phyloP scores from a whole-genome alignment of 1,139 yeast genomes.

The Diutina siamensis region DNA sequence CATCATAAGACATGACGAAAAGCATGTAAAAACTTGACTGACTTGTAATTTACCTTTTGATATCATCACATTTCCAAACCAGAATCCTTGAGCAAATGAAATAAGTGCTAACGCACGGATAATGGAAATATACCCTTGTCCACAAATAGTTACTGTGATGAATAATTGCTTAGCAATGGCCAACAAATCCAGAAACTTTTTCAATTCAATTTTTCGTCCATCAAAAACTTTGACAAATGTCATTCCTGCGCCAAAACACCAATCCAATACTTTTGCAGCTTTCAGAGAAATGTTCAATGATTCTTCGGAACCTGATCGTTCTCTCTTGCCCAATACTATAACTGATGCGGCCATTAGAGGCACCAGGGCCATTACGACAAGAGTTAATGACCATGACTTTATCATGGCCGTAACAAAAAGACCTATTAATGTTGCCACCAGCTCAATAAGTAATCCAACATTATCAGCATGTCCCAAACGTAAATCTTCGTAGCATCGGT shows the following conservation, averaged over 20 bases:
- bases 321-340: constrained; percentile 36
- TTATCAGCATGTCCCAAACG: constrained; percentile 62
- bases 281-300: constrained; percentile 48
- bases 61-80: constrained; percentile 73
- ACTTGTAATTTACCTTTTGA: constrained; percentile 34
- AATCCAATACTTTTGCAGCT: constrained; percentile 54
- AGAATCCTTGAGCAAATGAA: constrained; percentile 86
- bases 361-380: constrained; percentile 57
- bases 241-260: constrained; percentile 53
- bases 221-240: constrained; percentile 48
- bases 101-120: constrained; percentile 47
- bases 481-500: constrained; percentile 71
- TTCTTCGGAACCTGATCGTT: constrained; percentile 35
- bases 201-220: constrained; percentile 42
- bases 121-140: constrained; percentile 47
- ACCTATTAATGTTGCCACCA: constrained; percentile 40
- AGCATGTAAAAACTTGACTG: constrained; percentile 67
- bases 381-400: constrained; percentile 76
- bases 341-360: constrained; percentile 54
- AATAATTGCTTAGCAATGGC: constrained; percentile 36
- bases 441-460: constrained; percentile 44
- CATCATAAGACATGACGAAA: constrained; percentile 65
- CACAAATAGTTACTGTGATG: constrained; percentile 32
- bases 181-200: constrained; percentile 29
- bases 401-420: constrained; percentile 57